These are phyloP conservation scores for Eucalyptus victrix DNA, from an alignment of 345 rosid genomes.

Conservation along the genomic window DNA sequence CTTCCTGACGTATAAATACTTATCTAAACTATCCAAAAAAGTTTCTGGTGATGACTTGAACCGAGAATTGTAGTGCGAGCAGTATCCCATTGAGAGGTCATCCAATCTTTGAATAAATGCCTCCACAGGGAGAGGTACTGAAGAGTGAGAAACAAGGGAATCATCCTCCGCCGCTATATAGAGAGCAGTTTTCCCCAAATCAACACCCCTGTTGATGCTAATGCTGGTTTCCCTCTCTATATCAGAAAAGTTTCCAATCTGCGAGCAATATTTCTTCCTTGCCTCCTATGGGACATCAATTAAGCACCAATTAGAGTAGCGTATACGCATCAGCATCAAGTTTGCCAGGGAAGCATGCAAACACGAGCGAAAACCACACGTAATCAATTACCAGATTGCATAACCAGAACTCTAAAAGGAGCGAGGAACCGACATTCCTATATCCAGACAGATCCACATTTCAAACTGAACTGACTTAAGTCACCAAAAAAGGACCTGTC, in stretches of 20 bases:
- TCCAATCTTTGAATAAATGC: slow-evolving; percentile 36
- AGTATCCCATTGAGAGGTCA: slow-evolving; percentile 58
- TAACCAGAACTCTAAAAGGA: neutral
- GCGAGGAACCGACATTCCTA: neutral
- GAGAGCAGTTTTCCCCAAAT: slow-evolving; percentile 43
- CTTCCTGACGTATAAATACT: slow-evolving; percentile 38
- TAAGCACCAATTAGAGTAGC: neutral
- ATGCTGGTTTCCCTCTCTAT: slow-evolving; percentile 54
- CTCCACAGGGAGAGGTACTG: slow-evolving; percentile 55
- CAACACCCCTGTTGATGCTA: slow-evolving; percentile 40
- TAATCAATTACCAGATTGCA: neutral
- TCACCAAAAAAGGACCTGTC: neutral
- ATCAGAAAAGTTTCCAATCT: slow-evolving; percentile 4
- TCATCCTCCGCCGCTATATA: slow-evolving; percentile 64
- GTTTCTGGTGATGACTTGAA: slow-evolving; percentile 17
- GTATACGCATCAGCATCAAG: neutral
- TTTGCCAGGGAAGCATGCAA: neutral
- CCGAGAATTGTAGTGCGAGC: slow-evolving; percentile 20
- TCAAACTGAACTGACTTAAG: neutral
- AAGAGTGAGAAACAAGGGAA: slow-evolving; percentile 49
- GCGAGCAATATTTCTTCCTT: slow-evolving; percentile 13
- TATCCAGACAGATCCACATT: neutral
- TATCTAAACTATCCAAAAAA: slow-evolving; percentile 39
- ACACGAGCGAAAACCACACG: neutral
- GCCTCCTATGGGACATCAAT: slow-evolving; percentile 19